phyloP scores from a whole-genome alignment of 2,329 filamentous ascomycete genomes.

The Incumbomyces lentus region DNA sequence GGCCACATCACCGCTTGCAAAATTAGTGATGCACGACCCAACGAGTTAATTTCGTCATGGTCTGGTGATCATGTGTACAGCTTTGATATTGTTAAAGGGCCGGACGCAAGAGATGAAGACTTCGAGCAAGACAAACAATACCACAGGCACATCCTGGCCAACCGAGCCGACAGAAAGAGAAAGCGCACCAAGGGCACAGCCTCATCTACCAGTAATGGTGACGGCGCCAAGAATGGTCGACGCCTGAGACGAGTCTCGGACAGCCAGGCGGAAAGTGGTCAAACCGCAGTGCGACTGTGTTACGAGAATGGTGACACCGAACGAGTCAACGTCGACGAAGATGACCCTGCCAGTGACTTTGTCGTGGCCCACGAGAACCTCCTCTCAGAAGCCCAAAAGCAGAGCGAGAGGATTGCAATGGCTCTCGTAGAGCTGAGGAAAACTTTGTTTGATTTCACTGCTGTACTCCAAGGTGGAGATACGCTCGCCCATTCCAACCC shows the following conservation, averaged over 20 bases:
- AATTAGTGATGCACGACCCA: slow-evolving; percentile 58
- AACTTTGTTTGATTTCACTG: slow-evolving; percentile 44
- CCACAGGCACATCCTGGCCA: slow-evolving; percentile 26
- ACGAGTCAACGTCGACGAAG: slow-evolving; percentile 33
- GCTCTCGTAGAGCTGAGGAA: slow-evolving; percentile 44
- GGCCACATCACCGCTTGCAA: slow-evolving; percentile 62
- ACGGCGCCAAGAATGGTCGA: slow-evolving; percentile 34
- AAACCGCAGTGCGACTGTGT: slow-evolving; percentile 45
- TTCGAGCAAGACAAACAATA: slow-evolving; percentile 21
- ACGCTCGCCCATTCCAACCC: slow-evolving; percentile 20
- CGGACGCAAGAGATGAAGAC: slow-evolving; percentile 41
- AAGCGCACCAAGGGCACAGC: slow-evolving; percentile 42
- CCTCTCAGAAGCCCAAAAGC: slow-evolving; percentile 42
- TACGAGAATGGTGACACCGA: slow-evolving; percentile 52
- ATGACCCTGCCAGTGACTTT: slow-evolving; percentile 2
- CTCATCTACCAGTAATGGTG: slow-evolving; percentile 32
- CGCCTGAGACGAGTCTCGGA: slow-evolving; percentile 40
- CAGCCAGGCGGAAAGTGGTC: slow-evolving; percentile 28
- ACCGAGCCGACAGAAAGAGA: slow-evolving; percentile 41
- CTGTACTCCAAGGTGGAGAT: slow-evolving; percentile 16
- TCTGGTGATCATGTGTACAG: slow-evolving; percentile 57
- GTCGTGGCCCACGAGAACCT: slow-evolving; percentile 33
- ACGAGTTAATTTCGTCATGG: slow-evolving; percentile 60
- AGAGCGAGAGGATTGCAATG: slow-evolving; percentile 47
- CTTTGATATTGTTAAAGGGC: slow-evolving; percentile 52